These are phyloP conservation scores for Aspergillus ochraceus DNA, from an alignment of 2,329 filamentous ascomycete genomes.

Conservation along the genomic window DNA sequence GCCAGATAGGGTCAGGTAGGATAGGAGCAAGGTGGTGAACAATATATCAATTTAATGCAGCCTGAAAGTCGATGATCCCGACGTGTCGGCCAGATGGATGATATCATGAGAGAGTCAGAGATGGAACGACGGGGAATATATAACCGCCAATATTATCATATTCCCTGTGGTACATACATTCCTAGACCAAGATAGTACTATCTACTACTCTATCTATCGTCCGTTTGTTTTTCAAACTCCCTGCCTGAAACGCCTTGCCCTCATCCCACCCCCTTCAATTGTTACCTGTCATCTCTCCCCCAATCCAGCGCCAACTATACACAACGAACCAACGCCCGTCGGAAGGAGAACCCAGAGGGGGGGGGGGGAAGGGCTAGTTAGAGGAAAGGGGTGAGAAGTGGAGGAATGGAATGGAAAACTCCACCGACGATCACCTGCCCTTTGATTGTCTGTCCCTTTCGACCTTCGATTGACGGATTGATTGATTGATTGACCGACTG, in stretches of 20 bases:
- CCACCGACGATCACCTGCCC: background rate
- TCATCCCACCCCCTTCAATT: background rate
- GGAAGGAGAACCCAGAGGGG: background rate
- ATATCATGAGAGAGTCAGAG: background rate
- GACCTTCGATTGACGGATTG: background rate
- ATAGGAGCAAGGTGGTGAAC: background rate
- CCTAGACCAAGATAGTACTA: too few relatives aligned
- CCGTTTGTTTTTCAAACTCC: background rate
- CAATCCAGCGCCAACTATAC: background rate
- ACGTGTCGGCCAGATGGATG: background rate
- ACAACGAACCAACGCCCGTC: background rate
- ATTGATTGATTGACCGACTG: background rate
- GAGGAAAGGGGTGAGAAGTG: background rate
- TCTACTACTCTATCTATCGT: too few relatives aligned
- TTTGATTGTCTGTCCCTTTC: background rate
- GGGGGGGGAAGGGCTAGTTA: background rate
- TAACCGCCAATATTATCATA: too few relatives aligned
- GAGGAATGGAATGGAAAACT: background rate
- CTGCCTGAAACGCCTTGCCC: slow-evolving; percentile 2
- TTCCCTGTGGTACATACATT: too few relatives aligned
- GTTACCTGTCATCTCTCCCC: slow-evolving; percentile 3
- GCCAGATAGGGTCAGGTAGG: too few relatives aligned
- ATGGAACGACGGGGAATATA: too few relatives aligned
- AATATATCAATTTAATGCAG: background rate
- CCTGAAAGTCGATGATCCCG: too few relatives aligned